phyloP scores from a whole-genome alignment of 106 monocot genomes.

The Amphibolis antarctica region DNA sequence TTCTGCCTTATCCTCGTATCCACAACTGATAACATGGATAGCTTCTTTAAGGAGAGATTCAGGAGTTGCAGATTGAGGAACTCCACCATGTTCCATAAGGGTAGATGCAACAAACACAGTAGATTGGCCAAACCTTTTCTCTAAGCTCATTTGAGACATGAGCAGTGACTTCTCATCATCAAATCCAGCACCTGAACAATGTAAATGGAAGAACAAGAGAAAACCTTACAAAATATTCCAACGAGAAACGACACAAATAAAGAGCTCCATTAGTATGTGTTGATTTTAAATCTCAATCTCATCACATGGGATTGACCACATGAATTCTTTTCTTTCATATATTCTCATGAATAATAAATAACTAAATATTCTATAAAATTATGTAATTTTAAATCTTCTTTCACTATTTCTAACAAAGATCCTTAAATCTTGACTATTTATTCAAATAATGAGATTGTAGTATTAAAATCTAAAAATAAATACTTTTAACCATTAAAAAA shows the following conservation, averaged over 20 bases:
- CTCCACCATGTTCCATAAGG: constrained; percentile 64
- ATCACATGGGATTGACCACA: no score
- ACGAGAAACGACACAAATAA: not conserved
- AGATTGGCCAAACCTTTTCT: constrained; percentile 54
- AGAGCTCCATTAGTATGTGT: no score
- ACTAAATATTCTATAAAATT: no score
- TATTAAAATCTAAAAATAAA: no score
- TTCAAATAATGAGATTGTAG: no score
- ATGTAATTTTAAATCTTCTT: no score
- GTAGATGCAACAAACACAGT: constrained; percentile 50
- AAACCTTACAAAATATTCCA: not conserved
- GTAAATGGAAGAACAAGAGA: not conserved
- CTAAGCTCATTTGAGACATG: constrained; percentile 69
- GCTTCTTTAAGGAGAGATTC: constrained; percentile 67
- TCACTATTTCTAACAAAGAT: no score
- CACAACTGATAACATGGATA: constrained; percentile 63
- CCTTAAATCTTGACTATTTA: no score
- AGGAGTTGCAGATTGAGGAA: constrained; percentile 75
- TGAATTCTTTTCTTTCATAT: no score
- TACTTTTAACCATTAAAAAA: no score
- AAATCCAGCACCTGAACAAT: constrained; percentile 36
- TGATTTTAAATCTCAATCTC: no score
- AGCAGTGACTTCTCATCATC: constrained; percentile 58
- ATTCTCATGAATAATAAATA: no score
- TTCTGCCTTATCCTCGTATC: constrained; percentile 59